Conservation (phyloP, 768 basidiomycete genomes). For the Boletus rufocinnamomeus region DNA sequence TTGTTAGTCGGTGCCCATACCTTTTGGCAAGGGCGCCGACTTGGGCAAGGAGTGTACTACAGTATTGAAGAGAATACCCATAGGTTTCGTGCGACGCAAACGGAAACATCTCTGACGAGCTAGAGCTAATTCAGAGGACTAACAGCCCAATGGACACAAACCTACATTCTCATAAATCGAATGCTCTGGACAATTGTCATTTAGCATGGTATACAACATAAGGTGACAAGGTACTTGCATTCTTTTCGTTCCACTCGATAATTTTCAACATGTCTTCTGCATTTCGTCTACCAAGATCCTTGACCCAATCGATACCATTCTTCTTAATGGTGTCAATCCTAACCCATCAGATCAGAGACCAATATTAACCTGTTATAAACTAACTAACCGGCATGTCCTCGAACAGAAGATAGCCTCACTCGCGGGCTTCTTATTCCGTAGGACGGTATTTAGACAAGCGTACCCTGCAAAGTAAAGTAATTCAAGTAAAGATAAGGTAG, state of each 20-base stretch:
- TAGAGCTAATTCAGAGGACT: conserved; percentile 7
- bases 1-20: conserved; percentile 77
- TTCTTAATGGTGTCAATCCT: conserved; percentile 79
- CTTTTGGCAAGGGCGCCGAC: conserved; percentile 68
- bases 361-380: neutral
- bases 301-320: conserved; percentile 80
- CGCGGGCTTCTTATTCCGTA: conserved; percentile 70
- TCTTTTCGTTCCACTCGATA: conserved; percentile 90
- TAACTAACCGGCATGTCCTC: conserved; percentile 56
- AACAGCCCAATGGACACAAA: neutral
- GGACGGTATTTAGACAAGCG: conserved; percentile 84
- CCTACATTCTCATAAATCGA: conserved; percentile 73
- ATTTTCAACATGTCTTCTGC: conserved; percentile 67
- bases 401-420: conserved; percentile 73
- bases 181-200: conserved; percentile 49
- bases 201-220: neutral
- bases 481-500: neutral
- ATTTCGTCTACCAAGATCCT: conserved; percentile 78
- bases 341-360: conserved; percentile 1
- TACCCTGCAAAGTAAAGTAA: conserved; percentile 48
- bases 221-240: conserved; percentile 43
- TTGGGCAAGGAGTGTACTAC: conserved; percentile 50
- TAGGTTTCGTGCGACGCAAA: conserved; percentile 81
- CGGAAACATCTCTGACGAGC: conserved; percentile 90
- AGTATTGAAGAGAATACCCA: conserved; percentile 83